Percentiles rank a stretch among this genome's conserved stretches.
Conservation (phyloP, 768 basidiomycete genomes). For the Mrakia blollopis region DNA sequence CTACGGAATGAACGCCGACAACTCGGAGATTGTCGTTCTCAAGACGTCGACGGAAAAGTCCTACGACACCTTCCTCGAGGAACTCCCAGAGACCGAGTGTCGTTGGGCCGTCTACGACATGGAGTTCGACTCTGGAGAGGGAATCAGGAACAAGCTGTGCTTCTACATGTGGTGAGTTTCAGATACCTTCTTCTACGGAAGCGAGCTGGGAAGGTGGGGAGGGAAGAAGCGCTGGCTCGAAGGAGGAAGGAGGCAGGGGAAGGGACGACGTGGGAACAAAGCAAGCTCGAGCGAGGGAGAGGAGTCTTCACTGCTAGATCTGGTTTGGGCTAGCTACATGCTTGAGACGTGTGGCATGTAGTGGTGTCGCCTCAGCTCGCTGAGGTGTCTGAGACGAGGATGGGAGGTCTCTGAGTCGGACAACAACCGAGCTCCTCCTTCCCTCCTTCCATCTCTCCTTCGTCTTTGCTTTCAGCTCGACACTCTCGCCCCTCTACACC, state of each 20-base stretch:
- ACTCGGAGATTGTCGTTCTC: constrained; percentile 71
- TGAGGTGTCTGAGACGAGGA: background rate
- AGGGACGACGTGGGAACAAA: background rate
- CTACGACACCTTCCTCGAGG: constrained; percentile 69
- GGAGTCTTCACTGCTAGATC: too few species aligned
- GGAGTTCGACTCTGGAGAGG: constrained; percentile 66
- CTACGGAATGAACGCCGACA: constrained; percentile 58
- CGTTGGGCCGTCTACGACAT: constrained; percentile 93
- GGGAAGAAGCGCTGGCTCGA: background rate
- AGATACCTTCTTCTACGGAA: background rate
- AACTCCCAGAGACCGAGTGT: constrained; percentile 69
- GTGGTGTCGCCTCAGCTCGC: too few species aligned
- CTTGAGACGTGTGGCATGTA: too few species aligned
- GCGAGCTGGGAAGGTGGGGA: background rate
- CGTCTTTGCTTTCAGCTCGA: background rate
- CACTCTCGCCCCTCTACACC: background rate
- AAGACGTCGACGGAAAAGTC: constrained; percentile 49
- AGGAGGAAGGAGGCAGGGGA: background rate
- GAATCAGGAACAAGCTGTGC: constrained; percentile 77
- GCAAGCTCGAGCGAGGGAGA: background rate
- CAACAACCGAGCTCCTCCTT: background rate
- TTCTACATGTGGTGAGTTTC: constrained; percentile 76
- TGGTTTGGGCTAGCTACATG: too few species aligned
- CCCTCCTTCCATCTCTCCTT: background rate
- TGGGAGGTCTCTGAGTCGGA: background rate